Evolutionary conservation across 2,329 filamentous ascomycete genomes (phyloP).

Genomic region (Monilinia laxa): DNA sequence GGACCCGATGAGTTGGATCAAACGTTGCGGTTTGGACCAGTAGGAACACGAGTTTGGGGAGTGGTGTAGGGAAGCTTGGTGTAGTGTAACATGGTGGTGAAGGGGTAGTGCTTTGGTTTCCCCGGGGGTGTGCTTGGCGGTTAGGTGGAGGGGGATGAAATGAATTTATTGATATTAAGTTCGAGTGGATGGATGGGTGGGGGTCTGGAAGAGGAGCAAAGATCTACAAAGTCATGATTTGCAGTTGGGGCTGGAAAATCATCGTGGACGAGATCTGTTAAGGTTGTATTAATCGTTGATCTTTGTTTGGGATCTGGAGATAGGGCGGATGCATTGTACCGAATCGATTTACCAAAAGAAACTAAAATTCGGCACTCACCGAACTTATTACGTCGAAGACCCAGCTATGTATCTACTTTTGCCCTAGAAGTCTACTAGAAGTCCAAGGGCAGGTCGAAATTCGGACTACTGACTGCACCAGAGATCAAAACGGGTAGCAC

Average conservation of each 20-base stretch:
- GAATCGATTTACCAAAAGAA: not conserved
- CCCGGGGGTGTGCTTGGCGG: not conserved
- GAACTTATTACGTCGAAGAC: not conserved
- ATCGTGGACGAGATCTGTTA: slow-evolving; percentile 11
- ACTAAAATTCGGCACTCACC: not conserved
- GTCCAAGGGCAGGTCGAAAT: not conserved
- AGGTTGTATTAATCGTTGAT: not conserved
- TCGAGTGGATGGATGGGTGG: not conserved
- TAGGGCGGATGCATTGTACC: not conserved
- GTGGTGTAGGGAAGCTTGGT: not conserved
- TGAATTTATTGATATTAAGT: slow-evolving; percentile 16
- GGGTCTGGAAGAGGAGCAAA: not conserved
- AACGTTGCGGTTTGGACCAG: slow-evolving; percentile 17
- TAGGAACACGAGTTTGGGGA: not conserved
- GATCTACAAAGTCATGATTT: slow-evolving; percentile 13
- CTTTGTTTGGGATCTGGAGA: slow-evolving; percentile 13
- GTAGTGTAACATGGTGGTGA: slow-evolving; percentile 1
- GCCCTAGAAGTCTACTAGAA: not conserved
- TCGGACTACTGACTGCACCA: no score
- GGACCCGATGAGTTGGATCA: slow-evolving; percentile 22
- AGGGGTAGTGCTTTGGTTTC: not conserved
- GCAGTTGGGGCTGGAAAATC: not conserved
- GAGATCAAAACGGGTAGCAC: not conserved
- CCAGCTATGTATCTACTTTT: not conserved
- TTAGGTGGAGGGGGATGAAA: not conserved